phyloP scores from a whole-genome alignment of 495 filamentous ascomycete species.

The Staphylotrichum longicolle region DNA sequence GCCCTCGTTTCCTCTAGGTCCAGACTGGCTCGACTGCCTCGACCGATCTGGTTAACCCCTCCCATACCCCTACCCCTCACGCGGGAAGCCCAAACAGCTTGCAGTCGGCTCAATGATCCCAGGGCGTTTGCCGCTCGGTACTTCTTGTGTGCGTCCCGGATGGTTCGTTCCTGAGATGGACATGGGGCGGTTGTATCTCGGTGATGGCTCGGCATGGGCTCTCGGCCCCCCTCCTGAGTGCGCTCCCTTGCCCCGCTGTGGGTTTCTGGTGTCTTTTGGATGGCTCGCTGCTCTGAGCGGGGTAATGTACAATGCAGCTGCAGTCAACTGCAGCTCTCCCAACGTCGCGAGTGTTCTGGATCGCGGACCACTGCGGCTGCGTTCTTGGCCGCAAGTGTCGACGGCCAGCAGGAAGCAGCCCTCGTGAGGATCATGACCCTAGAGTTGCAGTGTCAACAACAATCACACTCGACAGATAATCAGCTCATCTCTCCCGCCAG shows the following conservation, averaged over 20 bases:
- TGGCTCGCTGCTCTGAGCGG: neutral
- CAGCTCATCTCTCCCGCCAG: no score
- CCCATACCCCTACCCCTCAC: conserved; percentile 6
- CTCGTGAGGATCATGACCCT: no score
- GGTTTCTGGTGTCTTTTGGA: neutral
- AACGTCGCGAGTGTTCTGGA: no score
- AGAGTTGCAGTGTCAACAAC: no score
- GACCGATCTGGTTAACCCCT: neutral
- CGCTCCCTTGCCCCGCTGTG: neutral
- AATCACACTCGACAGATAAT: no score
- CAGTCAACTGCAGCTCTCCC: conserved; percentile 1
- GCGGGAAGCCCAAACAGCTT: conserved; percentile 8
- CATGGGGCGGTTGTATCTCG: conserved; percentile 23
- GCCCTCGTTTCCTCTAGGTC: neutral
- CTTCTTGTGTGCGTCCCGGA: neutral
- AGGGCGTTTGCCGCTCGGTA: neutral
- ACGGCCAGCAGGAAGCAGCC: no score
- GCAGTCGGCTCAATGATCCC: conserved; percentile 6
- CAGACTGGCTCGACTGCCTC: no score
- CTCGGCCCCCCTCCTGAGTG: no score
- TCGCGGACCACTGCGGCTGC: no score
- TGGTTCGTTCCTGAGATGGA: neutral
- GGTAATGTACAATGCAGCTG: conserved; percentile 2
- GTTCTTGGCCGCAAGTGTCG: no score
- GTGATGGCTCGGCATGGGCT: conserved; percentile 30